Evolutionary conservation across 306 rosid genomes (phyloP).

Genomic region (Rubus idaeus): DNA sequence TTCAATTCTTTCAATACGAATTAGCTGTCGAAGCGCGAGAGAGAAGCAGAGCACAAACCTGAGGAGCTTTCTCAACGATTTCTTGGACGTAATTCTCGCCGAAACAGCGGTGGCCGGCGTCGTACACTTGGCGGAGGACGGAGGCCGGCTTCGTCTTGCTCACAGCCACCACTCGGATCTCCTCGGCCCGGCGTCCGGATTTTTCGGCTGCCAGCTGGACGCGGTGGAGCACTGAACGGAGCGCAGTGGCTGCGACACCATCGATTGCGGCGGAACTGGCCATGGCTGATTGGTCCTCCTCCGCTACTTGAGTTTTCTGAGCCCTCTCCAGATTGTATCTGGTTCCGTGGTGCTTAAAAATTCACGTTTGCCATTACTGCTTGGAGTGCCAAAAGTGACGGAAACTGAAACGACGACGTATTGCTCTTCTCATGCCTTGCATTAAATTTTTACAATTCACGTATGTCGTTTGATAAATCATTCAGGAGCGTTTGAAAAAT

Average conservation of each 20-base stretch:
- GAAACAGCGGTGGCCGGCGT: slow-evolving; percentile 84
- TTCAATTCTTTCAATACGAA: neutral
- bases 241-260: slow-evolving; percentile 40
- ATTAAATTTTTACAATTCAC: no score
- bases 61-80: slow-evolving; percentile 75
- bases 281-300: slow-evolving; percentile 26
- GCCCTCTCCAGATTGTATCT: slow-evolving; percentile 25
- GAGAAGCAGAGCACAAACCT: slow-evolving; percentile 36
- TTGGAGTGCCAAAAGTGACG: neutral
- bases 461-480: no score
- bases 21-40: no score
- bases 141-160: slow-evolving; percentile 83
- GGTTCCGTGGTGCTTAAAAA: neutral
- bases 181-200: slow-evolving; percentile 44
- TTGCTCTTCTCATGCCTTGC: no score
- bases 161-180: slow-evolving; percentile 74
- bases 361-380: neutral
- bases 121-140: slow-evolving; percentile 65
- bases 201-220: slow-evolving; percentile 65
- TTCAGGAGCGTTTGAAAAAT: neutral
- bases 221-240: slow-evolving; percentile 55
- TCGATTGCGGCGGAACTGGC: slow-evolving; percentile 46
- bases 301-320: neutral
- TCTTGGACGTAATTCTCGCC: slow-evolving; percentile 97
- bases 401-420: neutral